These are phyloP conservation scores for Calonectria leucothoes DNA, from an alignment of 2,329 filamentous ascomycete species.

Conservation along the genomic window DNA sequence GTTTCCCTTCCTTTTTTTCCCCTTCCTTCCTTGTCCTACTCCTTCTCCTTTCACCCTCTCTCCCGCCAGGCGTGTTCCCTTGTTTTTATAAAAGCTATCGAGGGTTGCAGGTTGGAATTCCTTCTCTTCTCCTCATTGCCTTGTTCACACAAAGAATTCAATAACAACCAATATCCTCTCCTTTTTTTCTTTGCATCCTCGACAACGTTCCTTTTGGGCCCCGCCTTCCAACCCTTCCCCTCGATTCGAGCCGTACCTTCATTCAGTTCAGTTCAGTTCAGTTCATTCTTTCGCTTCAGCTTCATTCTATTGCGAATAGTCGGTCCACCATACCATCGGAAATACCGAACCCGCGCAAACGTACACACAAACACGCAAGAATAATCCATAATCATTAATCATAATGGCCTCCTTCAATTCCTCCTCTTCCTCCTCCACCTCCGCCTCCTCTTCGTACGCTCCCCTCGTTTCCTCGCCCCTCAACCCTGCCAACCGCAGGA, in stretches of 20 bases:
- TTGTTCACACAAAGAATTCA: not conserved
- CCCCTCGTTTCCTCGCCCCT: constrained; percentile 43
- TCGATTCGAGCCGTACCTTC: not conserved
- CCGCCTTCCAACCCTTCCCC: no score
- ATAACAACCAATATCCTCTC: not conserved
- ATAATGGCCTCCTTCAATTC: constrained; percentile 32
- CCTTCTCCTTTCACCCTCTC: not conserved
- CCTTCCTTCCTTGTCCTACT: not conserved
- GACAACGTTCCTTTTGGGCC: not conserved
- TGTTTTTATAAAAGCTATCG: constrained; percentile 8
- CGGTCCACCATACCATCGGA: not conserved
- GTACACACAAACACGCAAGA: not conserved
- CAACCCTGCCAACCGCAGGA: constrained; percentile 39
- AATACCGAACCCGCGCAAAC: not conserved
- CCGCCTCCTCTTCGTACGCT: no score
- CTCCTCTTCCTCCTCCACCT: no score
- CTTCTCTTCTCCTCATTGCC: not conserved
- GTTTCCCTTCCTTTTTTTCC: constrained; percentile 19
- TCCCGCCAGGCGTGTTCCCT: not conserved
- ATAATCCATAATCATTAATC: not conserved
- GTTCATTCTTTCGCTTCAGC: not conserved
- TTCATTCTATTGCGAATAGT: not conserved
- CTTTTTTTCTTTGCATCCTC: constrained; percentile 22
- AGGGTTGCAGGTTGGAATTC: not conserved
- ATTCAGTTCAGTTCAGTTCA: not conserved